Evolutionary conservation across 2,329 filamentous ascomycete genomes (phyloP).

Genomic region (Verticillium longisporum): DNA sequence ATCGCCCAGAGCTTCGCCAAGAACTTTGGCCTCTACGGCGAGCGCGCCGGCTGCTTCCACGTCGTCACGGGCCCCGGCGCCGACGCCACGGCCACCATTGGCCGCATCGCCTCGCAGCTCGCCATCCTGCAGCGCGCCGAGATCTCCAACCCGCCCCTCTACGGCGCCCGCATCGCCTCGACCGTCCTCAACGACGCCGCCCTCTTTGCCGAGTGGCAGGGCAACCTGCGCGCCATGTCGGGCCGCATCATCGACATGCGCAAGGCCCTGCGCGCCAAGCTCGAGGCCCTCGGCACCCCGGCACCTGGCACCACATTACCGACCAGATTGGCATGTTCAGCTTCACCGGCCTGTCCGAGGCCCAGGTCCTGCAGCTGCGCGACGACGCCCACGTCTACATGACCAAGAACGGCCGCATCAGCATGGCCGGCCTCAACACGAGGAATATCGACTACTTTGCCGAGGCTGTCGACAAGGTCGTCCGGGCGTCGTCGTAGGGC

Average conservation of each 20-base stretch:
- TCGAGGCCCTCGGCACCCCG: slow-evolving; percentile 85
- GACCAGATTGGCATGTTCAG: slow-evolving; percentile 99
- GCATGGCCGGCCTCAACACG: slow-evolving; percentile 95
- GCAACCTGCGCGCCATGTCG: slow-evolving; percentile 86
- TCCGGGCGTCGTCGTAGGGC: slow-evolving; percentile 46
- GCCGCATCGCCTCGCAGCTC: slow-evolving; percentile 76
- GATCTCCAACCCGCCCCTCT: slow-evolving; percentile 94
- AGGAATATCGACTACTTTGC: slow-evolving; percentile 91
- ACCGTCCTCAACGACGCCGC: slow-evolving; percentile 74
- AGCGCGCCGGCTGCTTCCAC: slow-evolving; percentile 96
- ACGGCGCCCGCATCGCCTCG: slow-evolving; percentile 87
- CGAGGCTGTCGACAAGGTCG: slow-evolving; percentile 78
- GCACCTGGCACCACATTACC: slow-evolving; percentile 94
- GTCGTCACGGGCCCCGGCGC: slow-evolving; percentile 69
- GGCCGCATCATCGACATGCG: slow-evolving; percentile 94
- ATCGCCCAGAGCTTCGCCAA: slow-evolving; percentile 95
- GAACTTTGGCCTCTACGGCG: slow-evolving; percentile 93
- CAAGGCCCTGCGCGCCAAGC: slow-evolving; percentile 64
- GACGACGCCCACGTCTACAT: slow-evolving; percentile 75
- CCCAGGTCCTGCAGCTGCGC: slow-evolving; percentile 65
- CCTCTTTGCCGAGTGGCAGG: slow-evolving; percentile 88
- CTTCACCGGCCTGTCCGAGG: slow-evolving; percentile 74
- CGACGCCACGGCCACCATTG: slow-evolving; percentile 55
- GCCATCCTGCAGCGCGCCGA: slow-evolving; percentile 93
- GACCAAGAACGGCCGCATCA: slow-evolving; percentile 97